Evolutionary conservation across 257 asterid species (phyloP).

Genomic region (Scutellaria barbata): DNA sequence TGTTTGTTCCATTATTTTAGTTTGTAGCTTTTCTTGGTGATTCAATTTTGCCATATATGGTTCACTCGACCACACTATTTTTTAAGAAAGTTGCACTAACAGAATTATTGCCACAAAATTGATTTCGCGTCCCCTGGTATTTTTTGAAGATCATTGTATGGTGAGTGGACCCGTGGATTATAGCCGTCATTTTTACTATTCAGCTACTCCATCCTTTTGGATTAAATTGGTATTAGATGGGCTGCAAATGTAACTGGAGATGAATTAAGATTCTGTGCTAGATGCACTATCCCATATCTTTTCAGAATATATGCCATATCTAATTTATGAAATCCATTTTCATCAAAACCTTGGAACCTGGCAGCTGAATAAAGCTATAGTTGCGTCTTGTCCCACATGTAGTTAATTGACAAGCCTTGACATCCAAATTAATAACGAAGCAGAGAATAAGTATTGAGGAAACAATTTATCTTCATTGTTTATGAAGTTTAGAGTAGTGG

Average conservation of each 20-base stretch:
- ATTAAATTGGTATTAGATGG: not conserved
- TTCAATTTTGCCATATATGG: constrained; percentile 33
- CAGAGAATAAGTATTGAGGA: not conserved
- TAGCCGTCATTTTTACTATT: not conserved
- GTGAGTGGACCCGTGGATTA: not conserved
- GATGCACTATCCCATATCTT: constrained; percentile 12
- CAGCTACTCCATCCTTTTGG: not conserved
- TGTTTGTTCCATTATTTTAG: constrained; percentile 37
- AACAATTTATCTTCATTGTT: constrained; percentile 1
- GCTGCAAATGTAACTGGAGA: not conserved
- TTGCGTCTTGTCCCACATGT: not conserved
- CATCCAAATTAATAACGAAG: not conserved
- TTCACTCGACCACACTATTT: constrained; percentile 23
- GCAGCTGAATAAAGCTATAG: constrained; percentile 15
- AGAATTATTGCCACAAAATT: constrained; percentile 23
- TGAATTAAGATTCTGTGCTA: not conserved
- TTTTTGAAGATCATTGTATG: not conserved
- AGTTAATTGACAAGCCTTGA: not conserved
- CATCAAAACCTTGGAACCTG: constrained; percentile 19
- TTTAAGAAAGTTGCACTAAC: constrained; percentile 35
- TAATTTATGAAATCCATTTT: not conserved
- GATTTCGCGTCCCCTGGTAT: constrained; percentile 19
- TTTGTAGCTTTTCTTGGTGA: constrained; percentile 27
- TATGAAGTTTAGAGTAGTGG: constrained; percentile 21
- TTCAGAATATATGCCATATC: constrained; percentile 2